Base-by-base conservation (phyloP, 75 land plant genomes). In the Cupressus sempervirens region DNA sequence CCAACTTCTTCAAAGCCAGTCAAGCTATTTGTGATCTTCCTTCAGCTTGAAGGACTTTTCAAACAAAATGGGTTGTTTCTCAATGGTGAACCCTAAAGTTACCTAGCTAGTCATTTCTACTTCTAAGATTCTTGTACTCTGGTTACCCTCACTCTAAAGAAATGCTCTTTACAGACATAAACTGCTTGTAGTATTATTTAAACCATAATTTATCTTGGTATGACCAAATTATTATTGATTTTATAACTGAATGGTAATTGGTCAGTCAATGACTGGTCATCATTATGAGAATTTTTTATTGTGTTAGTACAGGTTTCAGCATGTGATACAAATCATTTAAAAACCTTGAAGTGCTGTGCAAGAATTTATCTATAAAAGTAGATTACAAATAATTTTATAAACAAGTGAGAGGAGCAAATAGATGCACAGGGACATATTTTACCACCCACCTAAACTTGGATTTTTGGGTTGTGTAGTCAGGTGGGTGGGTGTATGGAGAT, bases 1-100 rank as follows among this genome's bases (percentile, higher is more conserved):
- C 58, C 89, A 94, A 53, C 84, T 94, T 10, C 83, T 94, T 86
- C 94, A 92, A 79, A 83, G 70, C 83, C 93, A 92, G 74, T 93
- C 95, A 16, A 84, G 86, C 62, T 91, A 88, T 88, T 91, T 91
- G 65, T 90, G 43, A 83, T 11, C 12, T 72, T 72, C 34, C 74
- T 72, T 72, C 35, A 32, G 35, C 74, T 72, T 72, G 35, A 72
- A 72, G 35, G 12, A 72, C 74, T 32, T 32, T 72, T 72, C n/a
- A 72, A 72, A 72, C 74, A 32, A 72, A 32, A 11, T 7, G 12
- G 35, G 35, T 29, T 23, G 67, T 62, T 62, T 62, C n/a, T 62
- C 0, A 23, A 62, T 23, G 67, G 9, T 62, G 67, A 62, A 62
- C 26, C 35, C 1, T 3, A 7, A 72, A 13, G 36, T 30, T 32